These are phyloP conservation scores for Mycena albidolilacea DNA, from an alignment of 768 basidiomycete species.

Conservation along the genomic window DNA sequence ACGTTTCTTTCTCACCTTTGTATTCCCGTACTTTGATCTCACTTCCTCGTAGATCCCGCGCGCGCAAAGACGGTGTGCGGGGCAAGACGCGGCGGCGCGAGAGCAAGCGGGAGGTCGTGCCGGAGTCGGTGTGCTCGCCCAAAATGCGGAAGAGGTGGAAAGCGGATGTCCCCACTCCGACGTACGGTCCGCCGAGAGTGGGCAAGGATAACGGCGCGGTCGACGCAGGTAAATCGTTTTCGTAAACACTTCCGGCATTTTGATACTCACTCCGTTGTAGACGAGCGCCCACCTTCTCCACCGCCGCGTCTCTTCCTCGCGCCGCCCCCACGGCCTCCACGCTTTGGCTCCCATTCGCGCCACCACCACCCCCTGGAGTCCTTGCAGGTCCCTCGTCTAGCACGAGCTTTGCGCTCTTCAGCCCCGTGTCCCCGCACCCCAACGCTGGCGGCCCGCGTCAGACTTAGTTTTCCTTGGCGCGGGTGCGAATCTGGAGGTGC, in stretches of 20 bases:
- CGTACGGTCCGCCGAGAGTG: too few relatives aligned
- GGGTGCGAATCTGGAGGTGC: not conserved
- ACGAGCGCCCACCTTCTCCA: not conserved
- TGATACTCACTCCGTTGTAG: not conserved
- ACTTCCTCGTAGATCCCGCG: slow-evolving; percentile 2
- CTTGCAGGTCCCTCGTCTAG: not conserved
- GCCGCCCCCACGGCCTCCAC: too few relatives aligned
- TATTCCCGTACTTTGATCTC: slow-evolving; percentile 4
- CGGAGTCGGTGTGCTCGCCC: too few relatives aligned
- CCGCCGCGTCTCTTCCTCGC: too few relatives aligned
- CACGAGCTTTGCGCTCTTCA: not conserved
- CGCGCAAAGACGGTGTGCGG: not conserved
- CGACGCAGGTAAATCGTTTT: too few relatives aligned
- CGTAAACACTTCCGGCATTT: not conserved
- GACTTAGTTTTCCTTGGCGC: not conserved
- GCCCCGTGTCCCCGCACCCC: not conserved
- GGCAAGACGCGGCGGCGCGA: too few relatives aligned
- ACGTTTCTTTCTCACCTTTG: not conserved
- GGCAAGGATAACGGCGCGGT: too few relatives aligned
- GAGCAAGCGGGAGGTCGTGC: too few relatives aligned
- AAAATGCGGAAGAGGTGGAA: too few relatives aligned
- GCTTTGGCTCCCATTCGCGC: not conserved
- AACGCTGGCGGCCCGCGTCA: slow-evolving; percentile 1
- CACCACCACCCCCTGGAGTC: not conserved
- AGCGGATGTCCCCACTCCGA: too few relatives aligned